Evolutionary conservation across 192 early-diverging fungal genomes (phyloP), one percentile per base, ranked within the genome.

Genomic region (Glomus cerebriforme): DNA sequence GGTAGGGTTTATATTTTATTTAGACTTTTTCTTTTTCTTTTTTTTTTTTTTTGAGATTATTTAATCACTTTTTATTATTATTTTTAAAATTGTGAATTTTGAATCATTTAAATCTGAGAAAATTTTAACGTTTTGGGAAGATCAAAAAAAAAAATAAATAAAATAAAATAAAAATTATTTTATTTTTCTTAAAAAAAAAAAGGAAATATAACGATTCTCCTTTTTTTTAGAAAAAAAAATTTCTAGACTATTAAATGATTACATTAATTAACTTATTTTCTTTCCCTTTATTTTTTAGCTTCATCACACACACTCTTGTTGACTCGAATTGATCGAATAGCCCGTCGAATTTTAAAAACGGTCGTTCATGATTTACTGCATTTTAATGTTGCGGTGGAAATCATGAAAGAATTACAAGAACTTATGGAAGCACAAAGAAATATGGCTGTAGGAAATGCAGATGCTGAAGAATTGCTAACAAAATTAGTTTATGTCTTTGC

Each of bases 361-460:
- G 88, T 83, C 5, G 89, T 87, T 8, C 78, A 80, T 15, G 85
- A 81, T 32, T 80, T 90, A 73, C 76, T 88, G 19, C 69, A 86
- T 22, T 84, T 79, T 32, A 79, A 77, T 58, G 62, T 89, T 19
- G 91, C 91, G 0, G 83, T 82, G n/a, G 82, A 92, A 69, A 86
- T 91, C n/a, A 91, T 92, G 90, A 87, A 91, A 67, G 79, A 81
- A 9, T 78, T 92, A 6, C 85, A 92, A 62, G 84, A 86, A n/a
- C 62, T 92, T 10, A 88, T 88, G 83, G 89, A 92, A 77, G 75
- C 84, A 31, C 88, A 90, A 79, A 81, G 87, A n/a, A 77, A 81
- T 7, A 84, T 89, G 82, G 85, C 85, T 15, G 90, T 90, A 5
- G 87, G 86, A 6, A 91, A 90, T 71, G 82, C 87, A 3, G 91